Base-by-base conservation (phyloP, 2,329 filamentous ascomycete species). In the Stromatinia cepivora region DNA sequence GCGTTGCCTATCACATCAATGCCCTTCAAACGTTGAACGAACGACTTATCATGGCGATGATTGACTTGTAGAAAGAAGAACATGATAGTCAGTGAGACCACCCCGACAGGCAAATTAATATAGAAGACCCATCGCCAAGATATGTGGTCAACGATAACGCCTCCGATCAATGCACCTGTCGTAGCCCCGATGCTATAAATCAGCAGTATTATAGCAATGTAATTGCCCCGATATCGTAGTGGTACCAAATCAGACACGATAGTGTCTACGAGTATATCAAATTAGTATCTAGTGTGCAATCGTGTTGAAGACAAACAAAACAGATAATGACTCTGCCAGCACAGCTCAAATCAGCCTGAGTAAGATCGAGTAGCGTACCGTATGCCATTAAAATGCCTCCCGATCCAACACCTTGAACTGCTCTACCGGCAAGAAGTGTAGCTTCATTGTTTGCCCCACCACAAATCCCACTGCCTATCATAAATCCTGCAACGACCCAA, bases 1-100 rank as follows among this genome's bases (percentile, higher is more conserved):
- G 74, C 63, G 28, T 81, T 82, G n/a, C 84, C 84, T 2, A 79
- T 42, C 61, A 77, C 82, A 72, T 87, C 84, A 58, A 84, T 76
- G 4, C 80, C 78, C 17, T 72, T 72, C 3, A 36, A 36, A 81
- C 28, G 20, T 74, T 66, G 81, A 80, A 0, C 79, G 77, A 7
- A 34, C n/a, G 11, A 25, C 3, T 17, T 20, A 56, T 67, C 1
- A 34, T 11, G n/a, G 25, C 56, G 76, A 59, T 20, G 54, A 48
- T 25, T 66, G 28, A 34, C 45, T 42, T 25, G 64, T 3, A 72
- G 34, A 36, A 71, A 70, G 8, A 69, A 28, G 59, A 31, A 11
- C 64, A n/a, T 11, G 10, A 34, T 34, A 7, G 70, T 28, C 1
- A 73, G 31, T 1, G 63, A 22, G 7, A 70, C 13, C 10, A 70